These are phyloP conservation scores for Rhodotorula mucilaginosa DNA, from an alignment of 1,284 basidiomycete species.

Conservation along the genomic window DNA sequence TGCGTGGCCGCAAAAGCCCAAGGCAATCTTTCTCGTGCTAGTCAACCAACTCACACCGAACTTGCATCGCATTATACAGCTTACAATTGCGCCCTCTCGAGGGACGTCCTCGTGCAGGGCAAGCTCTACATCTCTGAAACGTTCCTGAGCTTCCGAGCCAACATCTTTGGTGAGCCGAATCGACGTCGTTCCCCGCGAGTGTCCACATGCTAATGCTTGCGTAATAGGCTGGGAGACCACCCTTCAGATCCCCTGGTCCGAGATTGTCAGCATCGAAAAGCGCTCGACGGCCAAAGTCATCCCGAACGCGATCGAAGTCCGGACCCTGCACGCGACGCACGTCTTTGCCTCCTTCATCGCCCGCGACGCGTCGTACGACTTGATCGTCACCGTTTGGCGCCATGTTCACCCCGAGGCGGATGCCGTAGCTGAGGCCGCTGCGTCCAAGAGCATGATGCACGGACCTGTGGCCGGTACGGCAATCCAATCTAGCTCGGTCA, in stretches of 20 bases:
- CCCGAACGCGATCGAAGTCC: constrained; percentile 91
- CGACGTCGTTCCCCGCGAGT: constrained; percentile 43
- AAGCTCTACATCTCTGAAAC: constrained; percentile 95
- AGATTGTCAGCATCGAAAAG: constrained; percentile 38
- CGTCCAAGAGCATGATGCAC: not conserved
- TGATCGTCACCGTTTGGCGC: constrained; percentile 93
- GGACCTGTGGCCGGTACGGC: not conserved
- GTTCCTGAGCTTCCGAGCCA: constrained; percentile 96
- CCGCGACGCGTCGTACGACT: constrained; percentile 91
- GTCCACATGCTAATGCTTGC: no score
- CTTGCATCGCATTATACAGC: constrained; percentile 3
- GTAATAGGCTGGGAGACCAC: constrained; percentile 31
- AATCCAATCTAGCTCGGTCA: not conserved
- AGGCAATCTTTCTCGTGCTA: not conserved
- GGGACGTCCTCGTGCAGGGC: constrained; percentile 94
- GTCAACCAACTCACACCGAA: accelerated
- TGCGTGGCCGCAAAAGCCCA: not conserved
- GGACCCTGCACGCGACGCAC: constrained; percentile 71
- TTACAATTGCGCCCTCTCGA: constrained; percentile 91
- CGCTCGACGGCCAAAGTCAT: constrained; percentile 85
- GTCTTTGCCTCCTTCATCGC: constrained; percentile 94
- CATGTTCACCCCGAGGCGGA: constrained; percentile 69
- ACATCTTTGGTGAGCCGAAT: constrained; percentile 72
- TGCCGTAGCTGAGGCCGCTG: not conserved
- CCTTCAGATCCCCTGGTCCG: constrained; percentile 32